These are phyloP conservation scores for Yamadazyma spencermartinsiae DNA, from an alignment of 1,139 yeast genomes.

Conservation along the genomic window DNA sequence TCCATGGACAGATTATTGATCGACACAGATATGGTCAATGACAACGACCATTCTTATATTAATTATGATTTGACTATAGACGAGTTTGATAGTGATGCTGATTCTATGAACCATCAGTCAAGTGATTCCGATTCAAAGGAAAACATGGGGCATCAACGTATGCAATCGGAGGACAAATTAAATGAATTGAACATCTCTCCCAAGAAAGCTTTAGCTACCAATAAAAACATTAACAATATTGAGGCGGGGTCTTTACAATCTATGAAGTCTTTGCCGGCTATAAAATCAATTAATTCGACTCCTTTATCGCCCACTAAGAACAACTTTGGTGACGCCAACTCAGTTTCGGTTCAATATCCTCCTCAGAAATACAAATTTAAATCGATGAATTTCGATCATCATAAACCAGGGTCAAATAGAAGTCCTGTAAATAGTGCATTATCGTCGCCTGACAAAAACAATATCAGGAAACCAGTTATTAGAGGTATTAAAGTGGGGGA, in stretches of 20 bases:
- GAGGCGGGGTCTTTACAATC: not conserved
- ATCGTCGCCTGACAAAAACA: not conserved
- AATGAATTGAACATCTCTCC: conserved; percentile 6
- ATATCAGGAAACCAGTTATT: conserved; percentile 45
- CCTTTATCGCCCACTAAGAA: conserved; percentile 1
- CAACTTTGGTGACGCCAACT: not conserved
- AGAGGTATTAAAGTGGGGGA: conserved; percentile 56
- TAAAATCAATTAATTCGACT: conserved; percentile 1
- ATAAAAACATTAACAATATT: conserved; percentile 1
- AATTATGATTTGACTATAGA: conserved; percentile 34
- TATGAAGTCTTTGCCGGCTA: conserved; percentile 4
- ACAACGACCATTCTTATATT: conserved; percentile 29
- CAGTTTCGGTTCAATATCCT: conserved; percentile 33
- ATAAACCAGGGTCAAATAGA: not conserved
- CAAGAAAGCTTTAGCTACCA: conserved; percentile 2
- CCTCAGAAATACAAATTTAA: conserved; percentile 41
- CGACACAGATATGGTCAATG: conserved; percentile 18
- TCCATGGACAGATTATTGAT: conserved; percentile 25
- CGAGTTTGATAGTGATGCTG: conserved; percentile 4
- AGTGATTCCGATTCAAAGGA: not conserved
- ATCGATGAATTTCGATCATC: conserved; percentile 4
- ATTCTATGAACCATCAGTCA: not conserved
- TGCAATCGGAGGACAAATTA: not conserved
- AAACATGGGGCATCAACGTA: not conserved
- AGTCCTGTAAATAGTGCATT: not conserved